A percentile compares a stretch with the other conserved stretches of the same genome.
Evolutionary conservation across 495 filamentous ascomycete genomes (phyloP).

Genomic region (Aspergillus biplanus): DNA sequence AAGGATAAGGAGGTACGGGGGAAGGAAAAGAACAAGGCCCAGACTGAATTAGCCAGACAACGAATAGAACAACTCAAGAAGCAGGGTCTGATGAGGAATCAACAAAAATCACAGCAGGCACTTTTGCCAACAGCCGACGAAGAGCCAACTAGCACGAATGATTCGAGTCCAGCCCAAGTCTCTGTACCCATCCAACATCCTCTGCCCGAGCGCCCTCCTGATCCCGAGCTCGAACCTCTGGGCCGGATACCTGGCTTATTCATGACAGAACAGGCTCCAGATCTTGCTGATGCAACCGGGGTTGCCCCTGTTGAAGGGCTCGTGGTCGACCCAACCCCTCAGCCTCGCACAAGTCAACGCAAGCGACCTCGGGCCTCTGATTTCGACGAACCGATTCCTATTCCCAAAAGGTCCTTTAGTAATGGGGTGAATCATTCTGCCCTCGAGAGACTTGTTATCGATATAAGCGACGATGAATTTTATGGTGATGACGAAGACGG

Average conservation of each 20-base stretch:
- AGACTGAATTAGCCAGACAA: constrained; percentile 57
- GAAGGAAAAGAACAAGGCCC: constrained; percentile 58
- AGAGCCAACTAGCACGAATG: constrained; percentile 11
- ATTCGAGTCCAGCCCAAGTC: constrained; percentile 3
- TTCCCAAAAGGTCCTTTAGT: constrained; percentile 67
- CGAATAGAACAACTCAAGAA: constrained; percentile 56
- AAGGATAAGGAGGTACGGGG: constrained; percentile 36
- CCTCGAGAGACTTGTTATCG: constrained; percentile 59
- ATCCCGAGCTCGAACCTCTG: constrained; percentile 30
- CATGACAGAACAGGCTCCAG: constrained; percentile 41
- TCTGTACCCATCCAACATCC: constrained; percentile 40
- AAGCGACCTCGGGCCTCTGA: constrained; percentile 89
- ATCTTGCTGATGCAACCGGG: constrained; percentile 9
- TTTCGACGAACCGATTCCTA: constrained; percentile 59
- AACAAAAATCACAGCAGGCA: constrained; percentile 33
- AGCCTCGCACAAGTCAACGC: constrained; percentile 45
- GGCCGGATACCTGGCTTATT: constrained; percentile 57
- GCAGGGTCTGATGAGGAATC: constrained; percentile 40
- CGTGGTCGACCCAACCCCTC: constrained; percentile 30
- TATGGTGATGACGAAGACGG: constrained; percentile 48
- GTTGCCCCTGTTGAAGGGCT: constrained; percentile 17
- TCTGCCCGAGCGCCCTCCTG: constrained; percentile 47
- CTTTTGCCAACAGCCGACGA: constrained; percentile 3
- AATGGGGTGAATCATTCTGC: constrained; percentile 29
- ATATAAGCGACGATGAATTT: constrained; percentile 70